Evolutionary conservation across 352 stramenopile species (phyloP).

Genomic region (Albugo candida): DNA sequence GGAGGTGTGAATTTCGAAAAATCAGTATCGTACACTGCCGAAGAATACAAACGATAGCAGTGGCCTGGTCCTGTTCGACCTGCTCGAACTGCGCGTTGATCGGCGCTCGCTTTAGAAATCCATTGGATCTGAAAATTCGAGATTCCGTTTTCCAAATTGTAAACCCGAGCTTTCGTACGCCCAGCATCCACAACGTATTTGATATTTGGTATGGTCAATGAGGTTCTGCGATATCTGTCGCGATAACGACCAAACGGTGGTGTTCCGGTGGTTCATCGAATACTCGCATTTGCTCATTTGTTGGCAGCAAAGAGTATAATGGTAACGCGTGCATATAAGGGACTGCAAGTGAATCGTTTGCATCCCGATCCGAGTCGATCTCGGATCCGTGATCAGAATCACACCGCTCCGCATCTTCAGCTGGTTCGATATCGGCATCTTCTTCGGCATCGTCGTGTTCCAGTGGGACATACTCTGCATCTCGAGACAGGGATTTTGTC

Average conservation of each 20-base stretch:
- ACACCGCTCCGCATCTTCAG: conserved; percentile 18
- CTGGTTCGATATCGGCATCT: conserved; percentile 51
- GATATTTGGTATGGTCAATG: conserved; percentile 87
- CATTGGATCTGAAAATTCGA: conserved; percentile 88
- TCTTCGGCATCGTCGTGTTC: conserved; percentile 76
- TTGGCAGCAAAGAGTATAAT: conserved; percentile 92
- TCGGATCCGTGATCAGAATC: conserved; percentile 3
- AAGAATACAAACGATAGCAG: conserved; percentile 96
- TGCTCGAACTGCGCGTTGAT: conserved; percentile 87
- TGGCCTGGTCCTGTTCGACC: conserved; percentile 93
- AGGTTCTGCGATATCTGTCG: conserved; percentile 98
- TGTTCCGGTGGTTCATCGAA: conserved; percentile 75
- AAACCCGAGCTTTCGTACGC: conserved; percentile 90
- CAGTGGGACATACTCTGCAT: conserved; percentile 8
- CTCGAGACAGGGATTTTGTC: conserved; percentile 6
- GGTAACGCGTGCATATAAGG: conserved; percentile 85
- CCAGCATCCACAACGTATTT: conserved; percentile 96
- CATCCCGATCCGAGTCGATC: conserved; percentile 20
- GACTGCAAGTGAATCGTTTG: conserved; percentile 36
- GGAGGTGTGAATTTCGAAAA: conserved; percentile 82
- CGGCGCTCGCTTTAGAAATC: conserved; percentile 71
- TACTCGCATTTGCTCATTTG: conserved; percentile 88
- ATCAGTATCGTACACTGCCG: conserved; percentile 88
- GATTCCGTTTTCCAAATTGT: conserved; percentile 80
- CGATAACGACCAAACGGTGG: conserved; percentile 88